These are phyloP conservation scores for Nothomitra cinnamomea DNA, from an alignment of 2,329 filamentous ascomycete species.

Conservation along the genomic window DNA sequence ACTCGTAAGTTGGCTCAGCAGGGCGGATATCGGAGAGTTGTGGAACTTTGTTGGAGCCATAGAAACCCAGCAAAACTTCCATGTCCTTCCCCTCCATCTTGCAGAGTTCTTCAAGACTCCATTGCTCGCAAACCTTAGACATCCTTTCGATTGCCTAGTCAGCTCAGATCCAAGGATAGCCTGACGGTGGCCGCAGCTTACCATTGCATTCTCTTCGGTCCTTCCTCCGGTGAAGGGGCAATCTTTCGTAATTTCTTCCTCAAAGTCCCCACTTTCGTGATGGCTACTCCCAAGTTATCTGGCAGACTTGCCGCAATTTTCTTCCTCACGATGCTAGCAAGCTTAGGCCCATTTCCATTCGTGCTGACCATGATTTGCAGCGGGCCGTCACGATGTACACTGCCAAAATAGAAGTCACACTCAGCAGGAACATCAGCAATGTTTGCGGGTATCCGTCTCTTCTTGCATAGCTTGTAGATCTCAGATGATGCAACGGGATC, in stretches of 20 bases:
- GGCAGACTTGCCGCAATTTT: slow-evolving; percentile 67
- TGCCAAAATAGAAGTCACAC: slow-evolving; percentile 98
- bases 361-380: slow-evolving; percentile 98
- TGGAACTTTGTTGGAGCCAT: slow-evolving; percentile 31
- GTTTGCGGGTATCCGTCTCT: slow-evolving; percentile 70
- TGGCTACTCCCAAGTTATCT: slow-evolving; percentile 64
- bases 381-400: slow-evolving; percentile 84
- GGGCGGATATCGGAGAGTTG: slow-evolving; percentile 25
- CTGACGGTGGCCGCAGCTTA: slow-evolving; percentile 23
- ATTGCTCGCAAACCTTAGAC: slow-evolving; percentile 76
- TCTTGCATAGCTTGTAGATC: slow-evolving; percentile 89
- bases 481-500: slow-evolving; percentile 77
- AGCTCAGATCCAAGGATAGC: slow-evolving; percentile 13
- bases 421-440: slow-evolving; percentile 94
- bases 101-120: slow-evolving; percentile 71
- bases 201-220: slow-evolving; percentile 83
- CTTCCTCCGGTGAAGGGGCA: slow-evolving; percentile 55
- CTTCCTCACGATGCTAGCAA: slow-evolving; percentile 72
- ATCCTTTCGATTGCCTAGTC: slow-evolving; percentile 44
- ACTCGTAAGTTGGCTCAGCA: slow-evolving; percentile 22
- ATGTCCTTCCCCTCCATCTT: slow-evolving; percentile 71
- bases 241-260: slow-evolving; percentile 62
- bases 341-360: slow-evolving; percentile 84
- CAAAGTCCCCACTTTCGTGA: slow-evolving; percentile 66
- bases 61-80: slow-evolving; percentile 65